Conservation (phyloP, 805 yeast genomes). For the Tetrapisispora phaffii region DNA sequence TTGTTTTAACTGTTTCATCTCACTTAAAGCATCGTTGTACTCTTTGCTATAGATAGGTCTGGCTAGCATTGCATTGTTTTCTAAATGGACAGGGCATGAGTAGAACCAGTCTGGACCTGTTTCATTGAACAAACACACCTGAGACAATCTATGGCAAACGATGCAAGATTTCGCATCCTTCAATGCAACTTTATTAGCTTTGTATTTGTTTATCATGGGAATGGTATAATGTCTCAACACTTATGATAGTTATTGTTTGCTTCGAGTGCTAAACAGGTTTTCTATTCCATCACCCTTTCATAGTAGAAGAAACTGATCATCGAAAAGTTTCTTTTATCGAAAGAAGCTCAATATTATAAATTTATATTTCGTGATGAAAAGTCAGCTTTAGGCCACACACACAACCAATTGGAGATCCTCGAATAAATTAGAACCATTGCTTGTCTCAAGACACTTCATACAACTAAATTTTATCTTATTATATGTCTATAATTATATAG, state of each 20-base stretch:
- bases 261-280: too few relatives aligned
- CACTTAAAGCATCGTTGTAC: constrained; percentile 12
- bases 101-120: constrained; percentile 28
- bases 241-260: too few relatives aligned
- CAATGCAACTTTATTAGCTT: constrained; percentile 20
- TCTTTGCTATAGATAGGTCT: constrained; percentile 19
- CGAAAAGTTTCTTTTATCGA: too few relatives aligned
- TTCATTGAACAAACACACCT: constrained; percentile 21
- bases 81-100: constrained; percentile 28
- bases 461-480: neutral
- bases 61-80: constrained; percentile 26
- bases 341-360: too few relatives aligned
- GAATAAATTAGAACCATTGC: neutral
- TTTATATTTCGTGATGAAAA: too few relatives aligned
- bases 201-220: constrained; percentile 23
- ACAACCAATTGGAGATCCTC: too few relatives aligned
- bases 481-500: neutral
- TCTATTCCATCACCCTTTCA: too few relatives aligned
- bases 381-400: too few relatives aligned
- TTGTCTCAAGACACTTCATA: neutral
- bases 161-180: constrained; percentile 25
- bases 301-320: too few relatives aligned
- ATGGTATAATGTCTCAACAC: too few relatives aligned
- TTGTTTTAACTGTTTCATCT: constrained; percentile 13
- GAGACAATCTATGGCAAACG: constrained; percentile 22